phyloP scores from a whole-genome alignment of 2,329 filamentous ascomycete genomes.

The Xylaria arbuscula region DNA sequence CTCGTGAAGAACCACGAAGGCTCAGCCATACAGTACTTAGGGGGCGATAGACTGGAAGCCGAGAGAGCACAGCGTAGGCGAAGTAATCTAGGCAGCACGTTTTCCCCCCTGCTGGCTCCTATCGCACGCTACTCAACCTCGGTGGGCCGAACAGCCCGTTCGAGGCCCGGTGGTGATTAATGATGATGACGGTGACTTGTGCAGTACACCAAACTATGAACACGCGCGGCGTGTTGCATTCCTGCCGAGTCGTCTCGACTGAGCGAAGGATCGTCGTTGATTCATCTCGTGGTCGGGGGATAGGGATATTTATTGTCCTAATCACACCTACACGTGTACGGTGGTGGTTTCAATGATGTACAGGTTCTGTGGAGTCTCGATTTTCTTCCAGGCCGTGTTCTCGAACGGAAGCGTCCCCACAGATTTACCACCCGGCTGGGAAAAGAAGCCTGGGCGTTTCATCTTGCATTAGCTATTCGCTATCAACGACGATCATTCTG shows the following conservation, averaged over 20 bases:
- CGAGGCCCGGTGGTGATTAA: constrained; percentile 19
- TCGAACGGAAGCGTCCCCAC: constrained; percentile 30
- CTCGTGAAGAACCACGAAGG: not conserved
- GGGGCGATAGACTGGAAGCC: not conserved
- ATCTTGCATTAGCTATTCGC: constrained; percentile 29
- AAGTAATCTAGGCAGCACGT: not conserved
- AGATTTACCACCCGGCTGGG: constrained; percentile 30
- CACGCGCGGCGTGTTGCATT: constrained; percentile 14
- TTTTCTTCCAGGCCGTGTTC: constrained; percentile 21
- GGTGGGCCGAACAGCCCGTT: constrained; percentile 28
- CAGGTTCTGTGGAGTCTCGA: constrained; percentile 2
- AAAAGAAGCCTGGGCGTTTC: constrained; percentile 28
- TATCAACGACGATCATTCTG: constrained; percentile 15
- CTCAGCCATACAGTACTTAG: not conserved
- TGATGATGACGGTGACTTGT: not conserved
- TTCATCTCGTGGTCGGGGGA: not conserved
- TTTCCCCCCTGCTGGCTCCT: constrained; percentile 3
- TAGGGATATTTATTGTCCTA: not conserved
- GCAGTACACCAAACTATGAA: no score
- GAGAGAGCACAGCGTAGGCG: not conserved
- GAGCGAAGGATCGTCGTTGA: not conserved
- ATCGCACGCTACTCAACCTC: not conserved
- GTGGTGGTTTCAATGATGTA: not conserved
- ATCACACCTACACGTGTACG: not conserved
- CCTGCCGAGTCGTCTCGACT: not conserved